Base-by-base conservation (phyloP, 2,329 filamentous ascomycete species). In the Monosporascus sp. region DNA sequence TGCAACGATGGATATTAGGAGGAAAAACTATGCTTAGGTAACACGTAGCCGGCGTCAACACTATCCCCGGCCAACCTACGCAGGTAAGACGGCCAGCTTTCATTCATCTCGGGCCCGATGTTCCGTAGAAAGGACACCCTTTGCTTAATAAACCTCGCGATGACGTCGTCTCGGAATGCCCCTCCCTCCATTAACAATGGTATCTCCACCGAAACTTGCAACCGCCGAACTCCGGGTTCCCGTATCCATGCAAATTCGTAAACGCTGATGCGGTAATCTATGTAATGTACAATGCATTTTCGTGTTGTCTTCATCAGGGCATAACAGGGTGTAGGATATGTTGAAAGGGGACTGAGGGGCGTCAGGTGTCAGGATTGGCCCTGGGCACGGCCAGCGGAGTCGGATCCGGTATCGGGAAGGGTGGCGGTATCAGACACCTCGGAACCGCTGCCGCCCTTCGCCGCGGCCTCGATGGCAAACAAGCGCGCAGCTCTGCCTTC, bases 401-500 rank as follows among this genome's bases (percentile, higher is more conserved):
- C 24, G 43, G 22, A 27, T 15, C 22, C 24, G 20, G 59, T 61
- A 39, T 66, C 62, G 3, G 55, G 58, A 37, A 59, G 47, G 8
- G 59, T 54, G 47, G 53, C 52, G 3, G 47, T 55, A 55, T 68
- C 65, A 27, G 63, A 66, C 43, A 63, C 44, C 47, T 66, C 65
- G 14, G 62, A 62, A 27, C 50, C 52, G 51, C 58, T 63, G 22
- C 52, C 58, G 45, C 58, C 56, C 45, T 59, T 65, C 18, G 51
- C 55, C 37, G 63, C 56, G 47, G 55, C 62, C 57, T 64, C 67
- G 61, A 68, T 63, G n/a, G 66, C 58, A 53, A 58, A 66, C 18
- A 69, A 51, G 27, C 67, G 64, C 41, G 67, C 67, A 53, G 67
- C 67, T 56, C 67, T 58, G 39, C 67, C 67, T 60, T 69, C 67